These are phyloP conservation scores for Paracamarosporium sp. DNA, from an alignment of 2,329 filamentous ascomycete species.

Conservation along the genomic window DNA sequence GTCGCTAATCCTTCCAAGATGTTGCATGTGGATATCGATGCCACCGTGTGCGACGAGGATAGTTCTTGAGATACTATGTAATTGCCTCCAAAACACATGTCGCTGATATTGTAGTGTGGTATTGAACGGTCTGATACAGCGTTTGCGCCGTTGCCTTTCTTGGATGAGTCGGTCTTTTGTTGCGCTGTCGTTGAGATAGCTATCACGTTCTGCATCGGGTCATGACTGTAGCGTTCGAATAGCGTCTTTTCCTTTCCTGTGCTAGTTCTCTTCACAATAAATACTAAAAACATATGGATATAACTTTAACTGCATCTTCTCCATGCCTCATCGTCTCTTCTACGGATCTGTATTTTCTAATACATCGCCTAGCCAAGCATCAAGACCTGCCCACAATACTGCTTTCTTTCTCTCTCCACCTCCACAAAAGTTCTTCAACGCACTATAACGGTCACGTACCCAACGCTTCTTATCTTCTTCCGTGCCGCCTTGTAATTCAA, in stretches of 20 bases:
- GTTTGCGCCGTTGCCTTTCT: background rate
- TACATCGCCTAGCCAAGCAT: slow-evolving; percentile 17
- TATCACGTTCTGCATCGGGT: background rate
- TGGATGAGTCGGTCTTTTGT: background rate
- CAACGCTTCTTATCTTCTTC: slow-evolving; percentile 22
- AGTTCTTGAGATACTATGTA: background rate
- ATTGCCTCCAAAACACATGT: background rate
- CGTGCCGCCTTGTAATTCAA: slow-evolving; percentile 25
- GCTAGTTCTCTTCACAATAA: background rate
- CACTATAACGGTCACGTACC: slow-evolving; percentile 48
- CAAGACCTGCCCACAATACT: slow-evolving; percentile 23
- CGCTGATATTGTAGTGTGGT: background rate
- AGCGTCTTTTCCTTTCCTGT: background rate
- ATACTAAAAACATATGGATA: background rate
- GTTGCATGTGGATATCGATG: background rate
- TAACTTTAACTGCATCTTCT: background rate
- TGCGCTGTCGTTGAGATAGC: background rate
- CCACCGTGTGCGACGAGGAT: background rate
- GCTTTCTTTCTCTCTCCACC: slow-evolving; percentile 36
- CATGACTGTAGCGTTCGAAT: background rate
- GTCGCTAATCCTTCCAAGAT: background rate
- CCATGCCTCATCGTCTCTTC: background rate
- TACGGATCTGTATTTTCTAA: background rate
- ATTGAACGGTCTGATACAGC: background rate
- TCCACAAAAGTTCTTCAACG: slow-evolving; percentile 53